phyloP scores from a whole-genome alignment of 805 yeast genomes.

The Wickerhamomyces mucosus region DNA sequence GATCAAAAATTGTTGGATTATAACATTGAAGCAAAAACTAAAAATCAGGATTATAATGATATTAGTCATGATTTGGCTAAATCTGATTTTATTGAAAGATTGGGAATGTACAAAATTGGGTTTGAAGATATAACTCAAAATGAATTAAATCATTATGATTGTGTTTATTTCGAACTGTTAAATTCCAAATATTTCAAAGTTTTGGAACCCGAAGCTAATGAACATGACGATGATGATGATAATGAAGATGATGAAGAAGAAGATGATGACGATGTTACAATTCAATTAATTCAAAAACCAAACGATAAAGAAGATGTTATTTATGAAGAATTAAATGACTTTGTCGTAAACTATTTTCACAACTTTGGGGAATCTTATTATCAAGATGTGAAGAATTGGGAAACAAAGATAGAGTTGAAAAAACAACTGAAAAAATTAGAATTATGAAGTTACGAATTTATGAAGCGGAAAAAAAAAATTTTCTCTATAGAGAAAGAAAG shows the following conservation, averaged over 20 bases:
- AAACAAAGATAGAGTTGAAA: too few species aligned
- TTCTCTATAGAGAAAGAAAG: too few species aligned
- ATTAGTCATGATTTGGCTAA: constrained; percentile 44
- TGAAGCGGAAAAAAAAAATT: too few species aligned
- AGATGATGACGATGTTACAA: too few species aligned
- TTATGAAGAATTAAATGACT: constrained; percentile 19
- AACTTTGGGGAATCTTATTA: constrained; percentile 24
- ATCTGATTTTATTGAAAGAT: constrained; percentile 48
- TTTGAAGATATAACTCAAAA: constrained; percentile 28
- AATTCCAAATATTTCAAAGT: constrained; percentile 16
- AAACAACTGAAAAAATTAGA: too few species aligned
- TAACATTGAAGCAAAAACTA: constrained; percentile 57
- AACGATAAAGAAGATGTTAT: too few species aligned
- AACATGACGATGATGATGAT: constrained; percentile 9
- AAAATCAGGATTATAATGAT: constrained; percentile 49
- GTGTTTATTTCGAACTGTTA: constrained; percentile 12
- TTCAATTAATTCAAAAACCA: too few species aligned
- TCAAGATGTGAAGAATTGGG: too few species aligned
- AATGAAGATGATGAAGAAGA: too few species aligned
- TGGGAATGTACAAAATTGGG: constrained; percentile 37
- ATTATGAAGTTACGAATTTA: too few species aligned
- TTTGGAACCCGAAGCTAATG: constrained; percentile 11
- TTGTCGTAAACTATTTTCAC: constrained; percentile 24
- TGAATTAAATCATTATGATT: constrained; percentile 18
- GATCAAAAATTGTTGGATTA: constrained; percentile 41